Evolutionary conservation across 306 rosid species (phyloP).

Genomic region (Corylus heterophylla): DNA sequence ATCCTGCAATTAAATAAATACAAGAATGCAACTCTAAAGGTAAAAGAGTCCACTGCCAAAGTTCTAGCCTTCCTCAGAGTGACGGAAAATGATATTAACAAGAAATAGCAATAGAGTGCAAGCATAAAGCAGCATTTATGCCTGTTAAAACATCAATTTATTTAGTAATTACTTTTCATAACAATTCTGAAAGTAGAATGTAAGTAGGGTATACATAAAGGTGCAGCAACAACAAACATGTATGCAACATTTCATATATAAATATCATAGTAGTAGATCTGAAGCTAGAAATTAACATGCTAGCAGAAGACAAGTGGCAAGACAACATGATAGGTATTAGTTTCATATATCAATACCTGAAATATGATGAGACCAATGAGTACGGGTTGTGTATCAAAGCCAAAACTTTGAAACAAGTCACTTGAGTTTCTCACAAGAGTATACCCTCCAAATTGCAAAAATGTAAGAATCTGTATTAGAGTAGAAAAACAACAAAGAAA

Average conservation of each 20-base stretch:
- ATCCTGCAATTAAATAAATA: background rate
- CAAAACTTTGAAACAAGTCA: constrained; percentile 82
- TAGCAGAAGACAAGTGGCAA: background rate
- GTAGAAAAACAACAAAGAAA: constrained; percentile 20
- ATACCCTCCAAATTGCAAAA: constrained; percentile 97
- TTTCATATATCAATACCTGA: constrained; percentile 56
- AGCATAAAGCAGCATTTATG: no score
- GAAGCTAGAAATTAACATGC: background rate
- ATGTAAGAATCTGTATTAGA: constrained; percentile 70
- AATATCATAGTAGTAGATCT: background rate
- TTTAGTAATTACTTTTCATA: background rate
- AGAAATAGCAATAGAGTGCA: background rate
- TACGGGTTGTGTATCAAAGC: constrained; percentile 94
- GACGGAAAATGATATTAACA: background rate
- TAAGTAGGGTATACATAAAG: background rate
- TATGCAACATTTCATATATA: background rate
- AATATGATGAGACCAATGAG: constrained; percentile 89
- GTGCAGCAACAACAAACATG: background rate
- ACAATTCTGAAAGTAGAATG: background rate
- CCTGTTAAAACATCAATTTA: no score
- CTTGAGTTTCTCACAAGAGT: constrained; percentile 90
- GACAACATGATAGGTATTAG: background rate
- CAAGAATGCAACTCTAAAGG: background rate
- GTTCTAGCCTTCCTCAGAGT: background rate
- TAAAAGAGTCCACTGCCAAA: constrained; percentile 1